Evolutionary conservation across 1,284 basidiomycete species (phyloP), one percentile per base, ranked within the genome.

Genomic region (Golubevia pallescens): DNA sequence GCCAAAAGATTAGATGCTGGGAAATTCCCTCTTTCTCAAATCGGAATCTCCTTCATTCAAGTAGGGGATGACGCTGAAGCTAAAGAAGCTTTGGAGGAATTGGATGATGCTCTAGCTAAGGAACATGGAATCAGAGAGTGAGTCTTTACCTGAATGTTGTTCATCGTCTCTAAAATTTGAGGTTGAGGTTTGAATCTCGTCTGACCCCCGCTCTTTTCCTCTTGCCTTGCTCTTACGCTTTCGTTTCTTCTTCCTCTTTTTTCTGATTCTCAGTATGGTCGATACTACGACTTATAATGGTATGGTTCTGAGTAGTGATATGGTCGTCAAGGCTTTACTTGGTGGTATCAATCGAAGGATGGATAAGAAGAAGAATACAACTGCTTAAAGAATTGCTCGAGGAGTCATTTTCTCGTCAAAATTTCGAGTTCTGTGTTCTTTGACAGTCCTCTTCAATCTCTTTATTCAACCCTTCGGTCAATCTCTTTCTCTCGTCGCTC

Each of bases 41-140:
- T 90, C 24, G 88, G 89, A 32, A 88, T 91, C 34, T 90, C 90
- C 67, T 90, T 91, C n/a, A 85, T 87, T 10, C 90, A 91, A 85
- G 55, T 66, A 16, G 90, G 90, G 2, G 73, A 87, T 60, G 86
- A 87, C 62, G 69, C 67, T 0, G 71, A 73, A 0, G 90, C 90
- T 1, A 87, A 87, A 0, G 81, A 82, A 57, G 89, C 87, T 60
- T 85, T 91, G 14, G 72, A 79, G 57, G 77, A 87, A 62, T 81
- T 90, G 19, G 90, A 91, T 68, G 87, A 90, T 70, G 87, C 84
- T 13, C 80, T 67, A 10, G 20, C 42, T 28, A 28, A 53, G 23
- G 20, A 60, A 20, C 60, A 67, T 34, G 57, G 54, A 3, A 56
- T 69, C 23, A 21, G 68, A 2, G 71, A 73, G 34, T 38, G 34